A percentile compares a stretch with the other conserved stretches of the same genome.
These are phyloP conservation scores for Aspergillus ellipticus DNA, from an alignment of 495 filamentous ascomycete species.

Conservation along the genomic window DNA sequence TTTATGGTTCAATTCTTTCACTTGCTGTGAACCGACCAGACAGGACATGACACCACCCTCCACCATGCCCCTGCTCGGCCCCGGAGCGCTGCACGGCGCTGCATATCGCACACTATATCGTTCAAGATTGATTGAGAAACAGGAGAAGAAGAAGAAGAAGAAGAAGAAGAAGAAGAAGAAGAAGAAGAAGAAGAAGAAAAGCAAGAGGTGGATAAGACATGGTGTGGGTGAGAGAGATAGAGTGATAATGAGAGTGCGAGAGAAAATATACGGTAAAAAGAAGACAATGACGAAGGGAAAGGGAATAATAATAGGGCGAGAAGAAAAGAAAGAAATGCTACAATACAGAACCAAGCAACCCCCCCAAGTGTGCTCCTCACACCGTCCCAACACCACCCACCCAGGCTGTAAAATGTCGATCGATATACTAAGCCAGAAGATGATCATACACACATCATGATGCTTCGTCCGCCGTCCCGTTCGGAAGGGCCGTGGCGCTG, in stretches of 20 bases:
- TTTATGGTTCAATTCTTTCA: too few relatives aligned
- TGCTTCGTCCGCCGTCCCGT: constrained; percentile 30
- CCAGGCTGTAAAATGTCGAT: not conserved
- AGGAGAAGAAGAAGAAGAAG: not conserved
- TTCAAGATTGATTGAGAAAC: not conserved
- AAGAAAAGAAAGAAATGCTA: constrained; percentile 4
- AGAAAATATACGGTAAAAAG: constrained; percentile 7
- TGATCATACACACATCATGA: constrained; percentile 20
- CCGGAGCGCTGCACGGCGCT: not conserved
- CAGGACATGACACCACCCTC: too few relatives aligned
- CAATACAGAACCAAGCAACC: constrained; percentile 6
- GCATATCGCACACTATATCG: not conserved
- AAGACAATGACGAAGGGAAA: constrained; percentile 5
- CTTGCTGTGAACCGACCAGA: too few relatives aligned
- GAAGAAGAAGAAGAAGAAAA: not conserved
- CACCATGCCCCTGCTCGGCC: too few relatives aligned
- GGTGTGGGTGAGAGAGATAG: not conserved
- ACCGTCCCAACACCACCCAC: not conserved
- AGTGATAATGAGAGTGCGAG: constrained; percentile 5
- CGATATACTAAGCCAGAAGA: not conserved
- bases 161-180: constrained; percentile 1
- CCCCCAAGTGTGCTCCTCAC: not conserved
- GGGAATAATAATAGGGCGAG: not conserved
- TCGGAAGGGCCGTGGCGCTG: constrained; percentile 24
- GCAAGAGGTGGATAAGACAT: not conserved